phyloP scores from a whole-genome alignment of 2,329 filamentous ascomycete species.

The Xylariaceae sp. region DNA sequence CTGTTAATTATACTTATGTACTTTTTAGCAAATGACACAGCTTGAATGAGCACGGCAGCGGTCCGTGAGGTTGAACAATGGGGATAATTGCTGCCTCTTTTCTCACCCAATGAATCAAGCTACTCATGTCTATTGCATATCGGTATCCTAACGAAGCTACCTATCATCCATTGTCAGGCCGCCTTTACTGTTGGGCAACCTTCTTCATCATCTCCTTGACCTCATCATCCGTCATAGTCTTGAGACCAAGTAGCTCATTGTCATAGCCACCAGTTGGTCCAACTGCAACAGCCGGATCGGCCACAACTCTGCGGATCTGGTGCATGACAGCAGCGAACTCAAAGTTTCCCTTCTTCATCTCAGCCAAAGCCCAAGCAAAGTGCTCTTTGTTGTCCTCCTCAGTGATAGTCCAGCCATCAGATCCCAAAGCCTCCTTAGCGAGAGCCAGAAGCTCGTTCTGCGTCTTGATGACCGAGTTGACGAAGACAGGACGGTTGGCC shows the following conservation, averaged over 20 bases:
- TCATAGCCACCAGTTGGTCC: constrained; percentile 14
- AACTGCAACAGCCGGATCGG: constrained; percentile 13
- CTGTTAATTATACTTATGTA: too few species aligned
- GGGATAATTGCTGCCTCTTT: too few species aligned
- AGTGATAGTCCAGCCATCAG: constrained; percentile 17
- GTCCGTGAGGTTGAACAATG: too few species aligned
- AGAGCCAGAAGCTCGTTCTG: constrained; percentile 23
- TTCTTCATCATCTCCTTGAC: constrained; percentile 17
- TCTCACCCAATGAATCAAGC: too few species aligned
- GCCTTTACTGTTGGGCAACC: too few species aligned
- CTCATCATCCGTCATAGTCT: constrained; percentile 20
- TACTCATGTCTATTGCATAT: too few species aligned
- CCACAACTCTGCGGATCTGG: constrained; percentile 17
- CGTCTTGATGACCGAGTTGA: constrained; percentile 21
- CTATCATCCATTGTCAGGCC: too few species aligned
- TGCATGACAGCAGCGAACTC: constrained; percentile 14
- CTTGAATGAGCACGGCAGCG: too few species aligned
- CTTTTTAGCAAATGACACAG: too few species aligned
- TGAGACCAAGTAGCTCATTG: constrained; percentile 20
- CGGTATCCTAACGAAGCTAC: too few species aligned
- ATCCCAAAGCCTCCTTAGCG: constrained; percentile 17
- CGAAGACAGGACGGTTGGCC: constrained; percentile 24
- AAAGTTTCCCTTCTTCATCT: constrained; percentile 18
- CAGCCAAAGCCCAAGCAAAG: constrained; percentile 15
- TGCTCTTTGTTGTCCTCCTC: constrained; percentile 15